Evolutionary conservation across 257 asterid genomes (phyloP).

Genomic region (Solanum peruvianum): DNA sequence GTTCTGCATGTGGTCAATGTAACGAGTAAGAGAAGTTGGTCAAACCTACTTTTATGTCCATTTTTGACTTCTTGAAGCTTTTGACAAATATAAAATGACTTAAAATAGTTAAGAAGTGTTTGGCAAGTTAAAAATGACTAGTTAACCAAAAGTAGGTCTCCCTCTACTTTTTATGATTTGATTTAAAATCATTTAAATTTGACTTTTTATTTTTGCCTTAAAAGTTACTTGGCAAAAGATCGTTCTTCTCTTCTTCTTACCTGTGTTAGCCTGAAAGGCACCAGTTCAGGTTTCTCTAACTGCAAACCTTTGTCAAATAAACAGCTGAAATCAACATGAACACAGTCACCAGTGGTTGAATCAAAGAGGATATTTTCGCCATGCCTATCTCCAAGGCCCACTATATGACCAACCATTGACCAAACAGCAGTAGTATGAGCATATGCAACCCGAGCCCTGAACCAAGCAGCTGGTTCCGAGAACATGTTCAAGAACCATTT

Average conservation of each 20-base stretch:
- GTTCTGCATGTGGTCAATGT: conserved; percentile 37
- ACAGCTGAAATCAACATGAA: conserved; percentile 98
- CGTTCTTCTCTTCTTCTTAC: conserved; percentile 16
- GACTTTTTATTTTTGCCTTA: no score
- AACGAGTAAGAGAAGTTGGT: background rate
- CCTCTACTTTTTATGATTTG: no score
- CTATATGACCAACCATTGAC: conserved; percentile 99
- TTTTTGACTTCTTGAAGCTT: no score
- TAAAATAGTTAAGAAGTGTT: no score
- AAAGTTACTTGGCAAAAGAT: background rate
- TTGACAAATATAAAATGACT: no score
- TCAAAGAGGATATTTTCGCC: conserved; percentile 97
- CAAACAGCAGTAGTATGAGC: conserved; percentile 97
- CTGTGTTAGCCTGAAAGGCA: conserved; percentile 97
- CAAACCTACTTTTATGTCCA: no score
- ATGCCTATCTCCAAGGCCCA: conserved; percentile 97
- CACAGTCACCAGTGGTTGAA: conserved; percentile 96
- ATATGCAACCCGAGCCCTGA: conserved; percentile 88
- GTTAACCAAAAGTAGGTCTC: no score
- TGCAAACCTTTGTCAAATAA: conserved; percentile 94
- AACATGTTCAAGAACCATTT: conserved; percentile 92
- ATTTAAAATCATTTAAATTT: no score
- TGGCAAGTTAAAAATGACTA: no score
- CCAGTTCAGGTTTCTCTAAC: conserved; percentile 94
- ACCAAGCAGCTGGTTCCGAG: conserved; percentile 99